phyloP scores from a whole-genome alignment of 306 rosid genomes.

The Neltuma alba region DNA sequence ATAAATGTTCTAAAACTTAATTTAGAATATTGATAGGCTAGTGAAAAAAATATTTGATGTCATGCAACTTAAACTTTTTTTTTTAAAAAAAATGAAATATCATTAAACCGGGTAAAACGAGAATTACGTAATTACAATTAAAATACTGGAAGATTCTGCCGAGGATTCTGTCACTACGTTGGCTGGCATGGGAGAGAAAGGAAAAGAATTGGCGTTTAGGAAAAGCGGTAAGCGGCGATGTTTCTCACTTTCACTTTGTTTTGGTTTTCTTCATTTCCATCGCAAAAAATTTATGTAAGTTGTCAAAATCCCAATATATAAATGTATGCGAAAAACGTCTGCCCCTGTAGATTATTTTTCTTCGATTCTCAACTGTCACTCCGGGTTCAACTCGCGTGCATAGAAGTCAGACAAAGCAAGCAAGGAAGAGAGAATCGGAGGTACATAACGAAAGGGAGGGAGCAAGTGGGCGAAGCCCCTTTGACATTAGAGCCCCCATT shows the following conservation, averaged over 20 bases:
- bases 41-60: too few relatives aligned
- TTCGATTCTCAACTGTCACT: slow-evolving; percentile 64
- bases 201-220: background rate
- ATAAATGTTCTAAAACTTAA: too few relatives aligned
- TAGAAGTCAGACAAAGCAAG: slow-evolving; percentile 32
- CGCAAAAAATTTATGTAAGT: background rate
- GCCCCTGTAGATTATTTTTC: background rate
- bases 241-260: slow-evolving; percentile 6
- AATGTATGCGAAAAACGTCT: background rate
- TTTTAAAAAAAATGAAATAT: too few relatives aligned
- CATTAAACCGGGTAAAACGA: background rate
- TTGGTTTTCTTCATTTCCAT: background rate
- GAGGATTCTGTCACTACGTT: slow-evolving; percentile 23
- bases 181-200: background rate
- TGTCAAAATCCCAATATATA: background rate
- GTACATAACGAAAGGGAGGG: slow-evolving; percentile 30
- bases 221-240: slow-evolving; percentile 25
- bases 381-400: slow-evolving; percentile 74
- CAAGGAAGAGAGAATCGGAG: background rate
- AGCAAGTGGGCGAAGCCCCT: slow-evolving; percentile 18
- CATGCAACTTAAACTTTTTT: too few relatives aligned
- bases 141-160: background rate
- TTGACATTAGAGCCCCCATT: slow-evolving; percentile 32
- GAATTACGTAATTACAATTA: background rate
- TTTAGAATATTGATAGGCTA: too few relatives aligned